Evolutionary conservation across 83 land plant genomes (phyloP).

Genomic region (Picea abies): DNA sequence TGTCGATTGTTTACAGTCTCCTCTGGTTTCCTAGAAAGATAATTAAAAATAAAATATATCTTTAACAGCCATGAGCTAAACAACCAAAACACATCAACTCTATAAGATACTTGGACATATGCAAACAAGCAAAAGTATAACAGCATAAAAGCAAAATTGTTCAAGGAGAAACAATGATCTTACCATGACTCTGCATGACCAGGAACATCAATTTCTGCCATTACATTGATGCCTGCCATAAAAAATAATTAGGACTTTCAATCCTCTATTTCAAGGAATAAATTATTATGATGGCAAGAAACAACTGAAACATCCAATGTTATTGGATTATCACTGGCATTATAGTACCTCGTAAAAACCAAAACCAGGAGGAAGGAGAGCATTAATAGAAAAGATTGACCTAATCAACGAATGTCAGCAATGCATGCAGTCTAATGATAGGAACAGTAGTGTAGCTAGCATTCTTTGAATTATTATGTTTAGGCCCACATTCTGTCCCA

Average conservation of each 20-base stretch:
- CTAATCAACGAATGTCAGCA: not conserved
- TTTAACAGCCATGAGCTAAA: not conserved
- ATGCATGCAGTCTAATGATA: not conserved
- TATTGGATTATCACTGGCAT: not conserved
- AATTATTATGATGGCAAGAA: not conserved
- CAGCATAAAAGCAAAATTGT: not conserved
- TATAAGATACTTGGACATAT: not conserved
- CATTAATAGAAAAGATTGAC: not conserved
- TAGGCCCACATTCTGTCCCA: not conserved
- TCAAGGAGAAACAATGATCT: not conserved
- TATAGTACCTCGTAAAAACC: not conserved
- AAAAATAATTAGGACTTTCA: not conserved
- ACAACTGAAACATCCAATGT: not conserved
- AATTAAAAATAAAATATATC: not conserved
- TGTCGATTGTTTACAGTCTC: not conserved
- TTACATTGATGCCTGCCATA: conserved; percentile 75
- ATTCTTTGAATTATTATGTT: not conserved
- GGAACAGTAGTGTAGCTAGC: not conserved
- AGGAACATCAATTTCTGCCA: conserved; percentile 96
- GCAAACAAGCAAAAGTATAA: not conserved
- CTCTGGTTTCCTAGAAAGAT: not conserved
- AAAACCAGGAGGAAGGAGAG: not conserved
- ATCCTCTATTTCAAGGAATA: not conserved
- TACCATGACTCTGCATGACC: conserved; percentile 98
- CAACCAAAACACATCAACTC: not conserved